These are phyloP conservation scores for Psilocybe mexicana DNA, from an alignment of 1,284 basidiomycete genomes.

Conservation along the genomic window DNA sequence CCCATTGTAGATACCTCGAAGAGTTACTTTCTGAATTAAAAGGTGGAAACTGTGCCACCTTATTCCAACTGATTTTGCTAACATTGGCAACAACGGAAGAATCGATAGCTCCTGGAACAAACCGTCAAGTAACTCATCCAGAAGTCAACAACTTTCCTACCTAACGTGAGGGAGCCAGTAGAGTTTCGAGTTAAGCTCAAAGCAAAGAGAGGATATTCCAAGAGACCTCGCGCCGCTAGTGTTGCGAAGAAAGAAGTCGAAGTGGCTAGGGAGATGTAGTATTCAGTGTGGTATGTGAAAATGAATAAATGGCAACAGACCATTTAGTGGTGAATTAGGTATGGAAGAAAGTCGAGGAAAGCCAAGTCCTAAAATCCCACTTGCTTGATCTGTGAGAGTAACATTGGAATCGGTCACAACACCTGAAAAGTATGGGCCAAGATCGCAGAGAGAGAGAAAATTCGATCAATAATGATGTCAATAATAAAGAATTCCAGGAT, in stretches of 20 bases:
- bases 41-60: conserved; percentile 72
- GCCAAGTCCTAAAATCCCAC: conserved; percentile 72
- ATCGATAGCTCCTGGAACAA: conserved; percentile 65
- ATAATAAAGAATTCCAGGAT: neutral
- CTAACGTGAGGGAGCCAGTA: conserved; percentile 64
- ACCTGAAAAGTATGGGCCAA: conserved; percentile 35
- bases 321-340: conserved; percentile 44
- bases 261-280: conserved; percentile 25
- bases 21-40: conserved; percentile 52
- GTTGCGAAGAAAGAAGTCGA: conserved; percentile 66
- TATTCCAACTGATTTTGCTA: conserved; percentile 67
- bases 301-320: conserved; percentile 37
- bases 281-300: neutral
- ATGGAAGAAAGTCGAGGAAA: conserved; percentile 73
- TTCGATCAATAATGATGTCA: neutral
- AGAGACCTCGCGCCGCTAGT: conserved; percentile 59
- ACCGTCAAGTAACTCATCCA: neutral
- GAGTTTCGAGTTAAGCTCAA: conserved; percentile 59
- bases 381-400: conserved; percentile 58
- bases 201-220: conserved; percentile 76
- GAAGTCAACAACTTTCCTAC: conserved; percentile 33
- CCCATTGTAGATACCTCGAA: conserved; percentile 83
- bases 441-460: neutral
- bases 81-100: conserved; percentile 61
- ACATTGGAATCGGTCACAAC: conserved; percentile 64